Evolutionary conservation across 495 filamentous ascomycete genomes (phyloP), one percentile per base, ranked within the genome.

Genomic region (Penicillium paxilli): DNA sequence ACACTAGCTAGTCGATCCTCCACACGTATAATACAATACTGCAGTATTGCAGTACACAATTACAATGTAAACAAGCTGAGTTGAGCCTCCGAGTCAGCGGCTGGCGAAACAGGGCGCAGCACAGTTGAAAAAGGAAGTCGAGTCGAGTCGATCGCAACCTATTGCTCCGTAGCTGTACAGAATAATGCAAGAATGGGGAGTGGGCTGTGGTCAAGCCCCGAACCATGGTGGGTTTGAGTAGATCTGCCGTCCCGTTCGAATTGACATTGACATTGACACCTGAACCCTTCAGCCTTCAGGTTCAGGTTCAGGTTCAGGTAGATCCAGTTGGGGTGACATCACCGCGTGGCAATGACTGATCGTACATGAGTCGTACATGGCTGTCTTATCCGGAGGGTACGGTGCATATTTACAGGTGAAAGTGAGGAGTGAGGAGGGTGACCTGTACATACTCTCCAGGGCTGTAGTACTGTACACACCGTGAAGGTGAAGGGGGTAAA

Each of bases 201-300:
- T n/a, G 14, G n/a, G 22, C 28, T 6, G 20, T n/a, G 26, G 26
- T 28, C 26, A 5, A 28, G 26, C 11, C 26, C 11, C 46, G 46
- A 48, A 48, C 46, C 46, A 48, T 20, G 41, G 46, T 48, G 46
- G 46, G 11, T 48, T 48, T 17, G 7, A 37, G 46, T 37, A 16
- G 46, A 48, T 48, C 46, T 33, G 16, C n/a, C n/a, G n/a, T n/a
- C n/a, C n/a, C n/a, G n/a, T 26, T 26, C 4, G 30, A 10, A 32
- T 32, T 32, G 30, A 14, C 25, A 28, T 28, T 28, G 25, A 28
- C 25, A 32, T 17, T 44, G 40, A 44, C 33, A 37, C 11, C 11
- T 38, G 35, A 9, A 11, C 11, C 2, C 8, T 12, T 32, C 28
- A 11, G 30, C 2, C 8, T 12, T 32, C n/a, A 14, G 30, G 30